These are phyloP conservation scores for Termitomyces sp. DNA, from an alignment of 768 basidiomycete genomes.

Conservation along the genomic window DNA sequence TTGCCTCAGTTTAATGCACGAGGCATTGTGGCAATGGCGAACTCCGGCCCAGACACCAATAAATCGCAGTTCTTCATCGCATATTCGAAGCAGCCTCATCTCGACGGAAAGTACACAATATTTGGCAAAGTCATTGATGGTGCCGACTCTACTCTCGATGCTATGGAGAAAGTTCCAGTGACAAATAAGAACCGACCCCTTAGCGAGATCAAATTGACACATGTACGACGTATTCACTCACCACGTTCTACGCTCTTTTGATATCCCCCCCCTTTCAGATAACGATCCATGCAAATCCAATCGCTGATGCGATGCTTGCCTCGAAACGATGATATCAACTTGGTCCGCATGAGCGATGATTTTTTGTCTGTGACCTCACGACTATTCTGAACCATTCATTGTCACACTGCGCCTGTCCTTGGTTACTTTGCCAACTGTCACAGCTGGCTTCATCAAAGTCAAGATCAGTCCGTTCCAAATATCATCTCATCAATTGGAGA, in stretches of 20 bases:
- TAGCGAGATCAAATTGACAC: constrained; percentile 75
- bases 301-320: constrained; percentile 69
- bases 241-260: neutral
- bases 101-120: constrained; percentile 93
- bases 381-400: neutral
- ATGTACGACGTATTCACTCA: constrained; percentile 46
- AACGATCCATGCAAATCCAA: constrained; percentile 92
- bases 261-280: constrained; percentile 37
- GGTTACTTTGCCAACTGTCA: neutral
- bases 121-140: constrained; percentile 99
- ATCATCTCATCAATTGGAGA: neutral
- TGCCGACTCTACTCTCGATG: constrained; percentile 86
- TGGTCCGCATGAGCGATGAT: neutral
- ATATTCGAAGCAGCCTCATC: constrained; percentile 88
- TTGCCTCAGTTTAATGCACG: constrained; percentile 80
- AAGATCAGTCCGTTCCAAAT: neutral
- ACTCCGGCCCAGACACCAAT: constrained; percentile 90
- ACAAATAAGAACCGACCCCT: constrained; percentile 87
- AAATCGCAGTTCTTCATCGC: constrained; percentile 89
- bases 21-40: constrained; percentile 97
- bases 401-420: neutral
- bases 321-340: constrained; percentile 21
- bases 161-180: constrained; percentile 91
- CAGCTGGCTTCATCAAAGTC: neutral
- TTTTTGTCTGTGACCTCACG: neutral